Base-by-base conservation (phyloP, 2,329 filamentous ascomycete genomes). In the Ceratocystis lukuohia region DNA sequence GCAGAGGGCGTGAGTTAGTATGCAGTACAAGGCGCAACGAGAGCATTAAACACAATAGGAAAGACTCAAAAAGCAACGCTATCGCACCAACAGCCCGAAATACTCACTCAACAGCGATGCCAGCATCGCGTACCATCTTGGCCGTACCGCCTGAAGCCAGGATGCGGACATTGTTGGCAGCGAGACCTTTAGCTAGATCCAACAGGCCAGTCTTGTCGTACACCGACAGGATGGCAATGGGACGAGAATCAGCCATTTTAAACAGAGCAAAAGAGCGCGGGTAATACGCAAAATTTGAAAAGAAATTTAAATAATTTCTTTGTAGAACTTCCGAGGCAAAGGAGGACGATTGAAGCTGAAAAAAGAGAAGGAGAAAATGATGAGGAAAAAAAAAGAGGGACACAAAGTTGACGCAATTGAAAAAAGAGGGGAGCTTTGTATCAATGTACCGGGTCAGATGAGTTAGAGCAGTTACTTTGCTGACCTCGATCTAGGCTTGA, bases 181-280 rank as follows among this genome's bases (percentile, higher is more conserved):
- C 84, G 63, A 96, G 84, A 72, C 91, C 91, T 78, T 96, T 96
- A 73, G 91, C 91, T 72, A 96, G 82, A 78, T 96, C 92, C 71
- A 96, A 80, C 71, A 96, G 84, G 69, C 92, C 94, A 66, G 93
- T 97, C 86, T 99, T 99, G 83, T 99, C 91, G 76, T 94, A 97
- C 80, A 97, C 94, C 71, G 93, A 97, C 75, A 99, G 83, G 74
- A 99, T 97, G 71, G 94, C 94, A 81, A 83, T 83, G 74, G 82
- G 80, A 74, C 84, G 82, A 68, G 76, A 72, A 33, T 70, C 72
- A 69, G 75, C 72, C 76, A 77, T 78, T 70, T 69, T 73, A 70
- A 63, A 68, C 64, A 12, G 22, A 20, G 20, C 3, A 22, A 50
- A 22, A 50, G 20, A 48, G 46, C 37, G 37, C 12, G 12, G 37